Evolutionary conservation across 345 rosid genomes (phyloP), one percentile per base, ranked within the genome.

Genomic region (Populus nigra): DNA sequence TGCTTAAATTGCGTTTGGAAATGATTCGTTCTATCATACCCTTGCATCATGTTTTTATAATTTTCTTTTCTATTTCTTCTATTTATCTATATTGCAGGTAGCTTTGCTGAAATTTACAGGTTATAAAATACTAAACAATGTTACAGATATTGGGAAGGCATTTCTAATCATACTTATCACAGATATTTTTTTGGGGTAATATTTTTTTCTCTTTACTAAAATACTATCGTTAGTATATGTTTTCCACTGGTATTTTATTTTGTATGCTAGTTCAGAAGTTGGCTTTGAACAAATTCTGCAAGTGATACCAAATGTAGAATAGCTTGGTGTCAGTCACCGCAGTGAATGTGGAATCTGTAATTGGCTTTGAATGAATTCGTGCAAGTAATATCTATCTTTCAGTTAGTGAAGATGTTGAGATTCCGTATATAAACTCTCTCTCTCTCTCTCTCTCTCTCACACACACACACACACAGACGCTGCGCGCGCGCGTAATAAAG

Each of bases 41-140:
- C 71, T 71, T 80, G 22, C 61, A 33, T 59, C 53, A 8, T 27
- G 50, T 20, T 55, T 73, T 65, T 47, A 43, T 1, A 49, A 39
- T 35, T 74, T 74, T 6, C 53, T 33, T 11, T 69, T 67, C 22
- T 59, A 45, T 43, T 73, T 67, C 23, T 70, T 69, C 72, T 6
- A 59, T 69, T 71, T 73, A 70, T 38, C 70, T 18, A 49, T 77
- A 77, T 73, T 82, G 85, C 96, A 93, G 98, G 96, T 90, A 83
- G 92, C 98, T 73, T 87, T 95, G 90, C 86, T 95, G 88, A 95
- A 93, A 78, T 95, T 95, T 89, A 86, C 99, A 2, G 98, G 99
- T 73, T 90, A 90, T 80, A 93, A 95, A 80, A 81, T 95, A 77
- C 38, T 95, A 80, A 91, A 86, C 84, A 95, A 92, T 85, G 78